Conservation (phyloP, 345 rosid genomes). For the Cardamine occulta region DNA sequence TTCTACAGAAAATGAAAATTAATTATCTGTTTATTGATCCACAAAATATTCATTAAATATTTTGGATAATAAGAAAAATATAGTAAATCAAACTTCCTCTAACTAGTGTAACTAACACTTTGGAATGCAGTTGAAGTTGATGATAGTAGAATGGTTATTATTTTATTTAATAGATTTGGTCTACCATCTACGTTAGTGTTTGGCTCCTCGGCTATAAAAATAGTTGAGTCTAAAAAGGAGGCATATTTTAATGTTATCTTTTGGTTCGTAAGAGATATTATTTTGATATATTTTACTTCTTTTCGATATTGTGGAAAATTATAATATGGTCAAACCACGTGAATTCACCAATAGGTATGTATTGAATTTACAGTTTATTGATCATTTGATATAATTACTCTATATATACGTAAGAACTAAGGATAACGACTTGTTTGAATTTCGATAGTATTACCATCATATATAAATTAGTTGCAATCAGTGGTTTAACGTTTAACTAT, state of each 20-base stretch:
- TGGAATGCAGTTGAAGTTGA: slow-evolving; percentile 11
- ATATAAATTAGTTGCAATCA: not conserved
- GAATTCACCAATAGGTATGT: slow-evolving; percentile 24
- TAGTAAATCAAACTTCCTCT: not conserved
- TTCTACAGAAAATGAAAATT: not conserved
- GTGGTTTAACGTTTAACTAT: not conserved
- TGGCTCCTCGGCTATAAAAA: slow-evolving; percentile 32
- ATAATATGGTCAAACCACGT: slow-evolving; percentile 38
- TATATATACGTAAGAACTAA: slow-evolving; percentile 5
- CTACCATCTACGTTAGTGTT: slow-evolving; percentile 29
- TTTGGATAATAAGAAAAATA: not conserved
- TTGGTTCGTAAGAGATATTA: slow-evolving; percentile 19
- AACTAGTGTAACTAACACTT: slow-evolving; percentile 6
- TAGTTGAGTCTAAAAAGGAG: slow-evolving; percentile 4
- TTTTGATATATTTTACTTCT: not conserved
- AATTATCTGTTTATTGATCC: not conserved
- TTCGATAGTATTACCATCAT: slow-evolving; percentile 5
- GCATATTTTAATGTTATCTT: slow-evolving; percentile 37
- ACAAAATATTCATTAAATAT: not conserved
- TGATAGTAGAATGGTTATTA: not conserved
- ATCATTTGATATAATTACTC: slow-evolving; percentile 9
- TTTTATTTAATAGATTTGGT: slow-evolving; percentile 33
- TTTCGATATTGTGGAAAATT: slow-evolving; percentile 14
- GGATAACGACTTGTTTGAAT: slow-evolving; percentile 26
- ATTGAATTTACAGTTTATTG: slow-evolving; percentile 31